Base-by-base conservation (phyloP, 1,139 yeast species). In the Meyerozyma athensensis region DNA sequence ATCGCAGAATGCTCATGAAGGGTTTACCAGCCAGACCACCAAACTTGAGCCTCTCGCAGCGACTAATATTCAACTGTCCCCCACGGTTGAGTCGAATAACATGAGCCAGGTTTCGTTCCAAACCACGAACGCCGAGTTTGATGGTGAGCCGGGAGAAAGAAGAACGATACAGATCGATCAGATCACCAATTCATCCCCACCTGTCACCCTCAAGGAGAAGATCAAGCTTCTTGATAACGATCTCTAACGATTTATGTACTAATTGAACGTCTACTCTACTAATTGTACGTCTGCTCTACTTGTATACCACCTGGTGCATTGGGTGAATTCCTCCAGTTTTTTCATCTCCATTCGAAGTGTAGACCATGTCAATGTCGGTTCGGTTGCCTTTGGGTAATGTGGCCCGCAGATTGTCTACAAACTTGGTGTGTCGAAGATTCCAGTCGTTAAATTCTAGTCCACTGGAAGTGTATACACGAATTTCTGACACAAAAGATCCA, bases 401-500 rank as follows among this genome's bases (percentile, higher is more conserved):
- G 28, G 17, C 28, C 28, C 28, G 28, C 12, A 24, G 28, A 13
- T 24, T 17, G 13, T 7, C 14, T 17, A 13, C 13, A n/a, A 22
- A 22, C 4, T n/a, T 22, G 17, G 14, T 24, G 28, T 18, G 34
- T 30, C 34, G 20, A 16, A 39, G 53, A 28, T 44, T 44, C 34
- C 40, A 46, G 33, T 45, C 55, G 14, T 36, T 43, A 28, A 22
- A 43, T 10, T 35, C 52, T 7, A 46, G 50, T 22, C 72, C 74
- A 4, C 48, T 52, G 18, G 73, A 71, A 48, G 54, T 66, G 7
- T 64, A 54, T 52, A 81, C 87, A 41, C 72, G 70, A 44, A 55
- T 81, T 31, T 62, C 74, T 26, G 85, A 83, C 49, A 73, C 77
- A 40, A 62, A 70, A 36, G 89, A 83, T 51, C 89, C 90, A 13